phyloP scores from a whole-genome alignment of 768 basidiomycete species.

The Filobasidium wieringae region DNA sequence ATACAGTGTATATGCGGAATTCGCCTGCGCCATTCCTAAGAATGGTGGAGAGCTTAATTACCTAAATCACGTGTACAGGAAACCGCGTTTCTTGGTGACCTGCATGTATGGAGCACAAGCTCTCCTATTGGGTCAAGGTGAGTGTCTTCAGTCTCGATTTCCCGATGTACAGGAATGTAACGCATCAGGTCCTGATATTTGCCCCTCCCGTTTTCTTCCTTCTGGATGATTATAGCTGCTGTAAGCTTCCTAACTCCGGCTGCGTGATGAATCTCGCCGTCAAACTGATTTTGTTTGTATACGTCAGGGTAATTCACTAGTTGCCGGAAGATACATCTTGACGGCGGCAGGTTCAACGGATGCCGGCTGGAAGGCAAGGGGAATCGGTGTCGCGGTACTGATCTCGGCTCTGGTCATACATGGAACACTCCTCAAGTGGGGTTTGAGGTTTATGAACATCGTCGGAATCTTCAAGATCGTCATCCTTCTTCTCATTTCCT shows the following conservation, averaged over 20 bases:
- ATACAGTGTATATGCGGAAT: slow-evolving; percentile 26
- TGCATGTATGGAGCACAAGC: slow-evolving; percentile 19
- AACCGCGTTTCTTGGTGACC: slow-evolving; percentile 18
- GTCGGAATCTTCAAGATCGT: slow-evolving; percentile 49
- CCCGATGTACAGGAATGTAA: too few relatives aligned
- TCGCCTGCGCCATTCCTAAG: slow-evolving; percentile 16
- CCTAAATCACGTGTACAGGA: slow-evolving; percentile 17
- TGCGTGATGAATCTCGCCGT: too few relatives aligned
- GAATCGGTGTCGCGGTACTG: slow-evolving; percentile 51
- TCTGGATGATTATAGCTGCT: too few relatives aligned
- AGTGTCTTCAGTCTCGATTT: neutral
- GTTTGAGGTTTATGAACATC: slow-evolving; percentile 21
- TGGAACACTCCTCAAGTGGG: slow-evolving; percentile 18
- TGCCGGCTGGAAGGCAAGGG: slow-evolving; percentile 47
- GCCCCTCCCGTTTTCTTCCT: too few relatives aligned
- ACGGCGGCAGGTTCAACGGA: slow-evolving; percentile 20
- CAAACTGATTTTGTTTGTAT: too few relatives aligned
- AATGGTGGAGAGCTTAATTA: slow-evolving; percentile 23
- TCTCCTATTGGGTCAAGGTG: slow-evolving; percentile 12
- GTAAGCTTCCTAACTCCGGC: slow-evolving; percentile 1
- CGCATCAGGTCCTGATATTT: too few relatives aligned
- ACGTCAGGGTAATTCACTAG: slow-evolving; percentile 16
- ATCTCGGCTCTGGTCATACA: slow-evolving; percentile 15
- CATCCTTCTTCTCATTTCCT: slow-evolving; percentile 47
- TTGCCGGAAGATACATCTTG: slow-evolving; percentile 11